These are phyloP conservation scores for Entomortierella chlamydospora DNA, from an alignment of 192 early-diverging fungal species.

Conservation along the genomic window DNA sequence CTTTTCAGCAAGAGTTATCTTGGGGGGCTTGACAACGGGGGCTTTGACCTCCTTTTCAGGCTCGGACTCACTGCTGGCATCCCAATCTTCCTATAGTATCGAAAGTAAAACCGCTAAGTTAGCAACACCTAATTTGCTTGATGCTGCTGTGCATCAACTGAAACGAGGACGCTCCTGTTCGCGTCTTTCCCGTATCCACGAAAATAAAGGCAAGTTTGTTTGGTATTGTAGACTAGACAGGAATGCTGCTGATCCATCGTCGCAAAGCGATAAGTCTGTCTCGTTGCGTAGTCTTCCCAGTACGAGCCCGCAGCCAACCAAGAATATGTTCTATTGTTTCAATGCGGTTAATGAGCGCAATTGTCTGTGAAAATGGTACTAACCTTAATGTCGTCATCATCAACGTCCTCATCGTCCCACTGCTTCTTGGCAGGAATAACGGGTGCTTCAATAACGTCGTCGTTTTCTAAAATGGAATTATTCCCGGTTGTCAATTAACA, in stretches of 20 bases:
- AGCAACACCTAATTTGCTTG: neutral
- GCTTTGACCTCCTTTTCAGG: slow-evolving; percentile 62
- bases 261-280: too few species aligned
- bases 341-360: neutral
- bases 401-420: slow-evolving; percentile 76
- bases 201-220: too few species aligned
- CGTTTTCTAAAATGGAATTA: slow-evolving; percentile 41
- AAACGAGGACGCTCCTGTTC: too few species aligned
- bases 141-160: neutral
- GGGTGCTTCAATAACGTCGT: slow-evolving; percentile 56
- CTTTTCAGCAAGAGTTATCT: slow-evolving; percentile 62
- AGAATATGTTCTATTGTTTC: neutral
- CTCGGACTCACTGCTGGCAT: slow-evolving; percentile 73
- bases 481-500: neutral
- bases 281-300: too few species aligned
- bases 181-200: too few species aligned
- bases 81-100: slow-evolving; percentile 58
- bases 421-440: slow-evolving; percentile 60
- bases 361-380: neutral
- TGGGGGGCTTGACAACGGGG: slow-evolving; percentile 42
- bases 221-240: too few species aligned
- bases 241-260: too few species aligned
- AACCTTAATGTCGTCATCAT: slow-evolving; percentile 68
- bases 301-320: too few species aligned
- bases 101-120: neutral